These are phyloP conservation scores for Colletotrichum eremochloae DNA, from an alignment of 2,329 filamentous ascomycete species.

Conservation along the genomic window DNA sequence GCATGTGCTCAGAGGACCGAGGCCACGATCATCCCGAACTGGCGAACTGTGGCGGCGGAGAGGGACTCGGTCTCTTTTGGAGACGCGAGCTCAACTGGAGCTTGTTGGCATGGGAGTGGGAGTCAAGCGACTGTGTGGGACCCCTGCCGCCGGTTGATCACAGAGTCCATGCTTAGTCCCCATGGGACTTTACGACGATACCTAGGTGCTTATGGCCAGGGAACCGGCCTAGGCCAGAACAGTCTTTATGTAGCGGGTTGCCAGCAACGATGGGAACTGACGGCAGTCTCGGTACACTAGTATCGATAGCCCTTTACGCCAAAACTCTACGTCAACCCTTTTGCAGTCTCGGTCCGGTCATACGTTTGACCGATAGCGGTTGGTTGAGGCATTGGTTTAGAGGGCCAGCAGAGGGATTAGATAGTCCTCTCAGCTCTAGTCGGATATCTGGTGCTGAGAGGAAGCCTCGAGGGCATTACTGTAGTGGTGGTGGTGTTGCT, in stretches of 20 bases:
- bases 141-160: constrained; percentile 57
- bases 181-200: constrained; percentile 44
- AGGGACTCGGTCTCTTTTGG: constrained; percentile 78
- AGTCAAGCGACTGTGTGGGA: constrained; percentile 58
- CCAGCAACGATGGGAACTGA: constrained; percentile 16
- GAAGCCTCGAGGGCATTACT: constrained; percentile 25
- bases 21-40: constrained; percentile 59
- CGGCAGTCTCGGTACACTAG: constrained; percentile 21
- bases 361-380: constrained; percentile 13
- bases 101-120: constrained; percentile 84
- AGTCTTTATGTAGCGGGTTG: constrained; percentile 36
- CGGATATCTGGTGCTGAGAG: constrained; percentile 44
- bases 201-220: constrained; percentile 38
- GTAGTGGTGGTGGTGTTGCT: not conserved
- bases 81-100: constrained; percentile 88
- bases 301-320: constrained; percentile 29
- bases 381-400: constrained; percentile 44
- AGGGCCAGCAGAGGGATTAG: constrained; percentile 63
- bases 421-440: constrained; percentile 61
- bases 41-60: constrained; percentile 60
- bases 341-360: constrained; percentile 10
- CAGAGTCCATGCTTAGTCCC: constrained; percentile 61
- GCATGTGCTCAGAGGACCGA: constrained; percentile 82
- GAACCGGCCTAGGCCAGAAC: constrained; percentile 38
- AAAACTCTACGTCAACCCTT: constrained; percentile 1